These are phyloP conservation scores for Apiotrichum laibachii DNA, from an alignment of 1,284 basidiomycete species.

Conservation along the genomic window DNA sequence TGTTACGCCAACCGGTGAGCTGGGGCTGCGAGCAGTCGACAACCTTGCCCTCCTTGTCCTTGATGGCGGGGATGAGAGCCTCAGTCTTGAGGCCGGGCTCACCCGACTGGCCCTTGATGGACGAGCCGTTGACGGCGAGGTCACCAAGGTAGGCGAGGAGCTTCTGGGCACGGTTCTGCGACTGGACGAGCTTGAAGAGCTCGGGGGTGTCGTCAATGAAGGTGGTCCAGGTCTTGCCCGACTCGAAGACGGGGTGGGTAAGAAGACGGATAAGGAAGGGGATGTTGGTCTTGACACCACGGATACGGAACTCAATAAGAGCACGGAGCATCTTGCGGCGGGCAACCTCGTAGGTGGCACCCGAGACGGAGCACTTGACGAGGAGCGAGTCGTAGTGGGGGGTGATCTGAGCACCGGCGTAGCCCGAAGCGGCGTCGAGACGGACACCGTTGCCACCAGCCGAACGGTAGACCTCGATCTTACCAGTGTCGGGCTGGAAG, in stretches of 20 bases:
- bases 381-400: constrained; percentile 98
- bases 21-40: constrained; percentile 82
- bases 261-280: constrained; percentile 98
- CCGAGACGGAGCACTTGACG: constrained; percentile 94
- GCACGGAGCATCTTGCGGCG: constrained; percentile 98
- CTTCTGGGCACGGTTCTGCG: constrained; percentile 98
- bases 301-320: constrained; percentile 98
- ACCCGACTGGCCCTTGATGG: constrained; percentile 71
- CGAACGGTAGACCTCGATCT: constrained; percentile 98
- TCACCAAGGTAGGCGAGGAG: constrained; percentile 95
- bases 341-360: constrained; percentile 97
- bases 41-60: constrained; percentile 69
- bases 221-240: constrained; percentile 97
- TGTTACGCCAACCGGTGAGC: constrained; percentile 93
- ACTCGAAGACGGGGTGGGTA: constrained; percentile 96
- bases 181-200: constrained; percentile 96
- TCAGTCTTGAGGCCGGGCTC: constrained; percentile 94
- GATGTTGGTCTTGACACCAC: constrained; percentile 99
- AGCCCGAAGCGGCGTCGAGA: constrained; percentile 94
- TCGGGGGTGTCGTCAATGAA: constrained; percentile 99
- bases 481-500: constrained; percentile 99
- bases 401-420: constrained; percentile 98
- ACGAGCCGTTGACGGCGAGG: constrained; percentile 93
- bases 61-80: constrained; percentile 76
- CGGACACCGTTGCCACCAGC: constrained; percentile 99